Evolutionary conservation across 2,329 filamentous ascomycete species (phyloP), one percentile per base, ranked within the genome.

Genomic region (Ophiostoma novo-ulmi): DNA sequence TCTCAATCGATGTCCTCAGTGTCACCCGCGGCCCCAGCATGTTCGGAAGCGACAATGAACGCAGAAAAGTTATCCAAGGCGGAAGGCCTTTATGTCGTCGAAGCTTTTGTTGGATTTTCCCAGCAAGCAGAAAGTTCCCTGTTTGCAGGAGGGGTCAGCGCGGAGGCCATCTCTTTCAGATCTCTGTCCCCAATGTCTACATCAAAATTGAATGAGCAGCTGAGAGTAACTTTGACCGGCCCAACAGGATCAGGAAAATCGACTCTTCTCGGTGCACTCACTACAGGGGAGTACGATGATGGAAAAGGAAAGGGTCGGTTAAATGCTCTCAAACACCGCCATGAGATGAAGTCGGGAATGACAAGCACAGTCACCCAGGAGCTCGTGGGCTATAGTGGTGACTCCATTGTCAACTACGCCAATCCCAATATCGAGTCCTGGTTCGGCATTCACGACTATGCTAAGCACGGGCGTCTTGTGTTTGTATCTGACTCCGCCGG

Each of bases 351-450:
- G 3, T 96, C 94, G 2, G 95, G 95, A 0, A 85, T 97, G 73
- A 99, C 95, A 1, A 97, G 93, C 77, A 98, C 94, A 6, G 90
- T 99, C 64, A 92, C 95, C 0, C 94, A 97, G 76, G 95, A 98
- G 78, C 84, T 99, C 11, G 87, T 99, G 73, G 95, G 95, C 8
- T 99, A 98, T 78, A 84, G 85, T 61, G 81, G 83, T 4, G 77
- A 77, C 36, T 77, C 77, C 11, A 84, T 95, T 55, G 83, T 97
- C 76, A 98, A 97, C 78, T 98, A 96, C 78, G 89, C 91, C 3
- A 90, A 91, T 72, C 89, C 89, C 17, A 93, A 97, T 77, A 89
- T 97, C 66, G 91, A 93, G 71, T 94, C 93, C 0, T 99, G 95
- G 95, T 89, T 92, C 69, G 94, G 97, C 77, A 95, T 98, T 69